Evolutionary conservation across 352 stramenopile species (phyloP).

Genomic region (Globisporangium okanoganense): DNA sequence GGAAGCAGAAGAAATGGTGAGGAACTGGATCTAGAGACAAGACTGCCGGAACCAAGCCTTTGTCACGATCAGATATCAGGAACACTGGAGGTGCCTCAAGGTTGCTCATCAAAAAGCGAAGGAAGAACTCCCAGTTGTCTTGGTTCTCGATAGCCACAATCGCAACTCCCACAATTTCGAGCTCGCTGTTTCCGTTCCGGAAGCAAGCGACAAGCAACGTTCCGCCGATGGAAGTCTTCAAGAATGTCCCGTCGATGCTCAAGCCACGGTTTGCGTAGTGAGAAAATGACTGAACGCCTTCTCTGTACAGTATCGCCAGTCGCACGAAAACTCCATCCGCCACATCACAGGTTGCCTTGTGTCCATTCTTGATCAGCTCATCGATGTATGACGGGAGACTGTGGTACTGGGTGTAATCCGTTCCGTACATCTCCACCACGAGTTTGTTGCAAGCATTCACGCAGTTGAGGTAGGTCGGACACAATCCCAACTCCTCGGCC

Average conservation of each 20-base stretch:
- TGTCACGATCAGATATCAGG: constrained; percentile 1
- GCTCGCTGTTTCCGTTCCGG: background rate
- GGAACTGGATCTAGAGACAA: background rate
- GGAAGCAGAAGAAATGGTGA: background rate
- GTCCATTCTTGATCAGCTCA: background rate
- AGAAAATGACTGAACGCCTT: background rate
- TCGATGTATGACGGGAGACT: background rate
- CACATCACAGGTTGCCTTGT: background rate
- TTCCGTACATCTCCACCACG: background rate
- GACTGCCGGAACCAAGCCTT: background rate
- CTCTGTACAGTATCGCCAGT: background rate
- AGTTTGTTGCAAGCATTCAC: background rate
- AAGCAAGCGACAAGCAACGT: background rate
- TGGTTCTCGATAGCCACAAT: constrained; percentile 2
- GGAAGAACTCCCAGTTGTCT: background rate
- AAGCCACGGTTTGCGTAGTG: background rate
- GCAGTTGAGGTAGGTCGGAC: background rate
- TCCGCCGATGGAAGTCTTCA: background rate
- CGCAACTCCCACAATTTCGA: background rate
- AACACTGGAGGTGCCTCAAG: background rate
- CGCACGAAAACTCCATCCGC: background rate
- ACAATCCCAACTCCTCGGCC: background rate
- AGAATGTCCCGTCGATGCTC: background rate
- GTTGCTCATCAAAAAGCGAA: background rate
- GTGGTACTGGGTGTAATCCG: background rate